Evolutionary conservation across 768 basidiomycete genomes (phyloP), one percentile per base, ranked within the genome.

Genomic region (Pisolithus marmoratus): DNA sequence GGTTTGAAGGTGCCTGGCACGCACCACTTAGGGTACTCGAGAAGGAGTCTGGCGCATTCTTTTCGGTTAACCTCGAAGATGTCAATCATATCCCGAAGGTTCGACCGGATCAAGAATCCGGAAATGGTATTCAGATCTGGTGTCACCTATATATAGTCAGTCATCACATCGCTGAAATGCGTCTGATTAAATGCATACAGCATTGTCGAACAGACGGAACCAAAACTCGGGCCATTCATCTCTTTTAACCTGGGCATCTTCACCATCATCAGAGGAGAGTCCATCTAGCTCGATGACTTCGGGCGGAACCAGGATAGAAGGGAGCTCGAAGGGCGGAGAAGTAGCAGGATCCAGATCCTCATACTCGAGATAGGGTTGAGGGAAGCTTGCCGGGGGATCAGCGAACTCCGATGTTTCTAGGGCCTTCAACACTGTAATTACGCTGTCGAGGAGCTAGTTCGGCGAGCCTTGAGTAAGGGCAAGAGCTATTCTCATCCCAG

Each of bases 41-140:
- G 77, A 6, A 98, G 74, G 8, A 97, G 72, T 3, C 89, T 77
- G 1, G 96, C 94, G 58, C 87, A 89, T 61, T 99, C 96, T 66
- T 95, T 96, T 50, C 96, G 82, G 67, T 99, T 98, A 46, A 96
- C 81, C 66, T 98, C 95, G 61, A 90, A 98, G 15, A 97, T 87
- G 52, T 91, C 82, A 38, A 96, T 69, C 19, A 85, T 79, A 62
- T 97, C 94, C 7, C 82, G 69, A 9, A 96, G 67, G 22, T 83
- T 75, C 11, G 84, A 78, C 23, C 87, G 87, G 5, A 96, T 77
- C 24, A 85, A 74, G 68, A 93, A 95, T 4, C 94, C 94, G 8
- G 81, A 71, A 0, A 87, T 80, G 3, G 83, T 87, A 45, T 76
- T 77, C 4, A 85, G 81, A 52, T 90, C 79, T 1, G 90, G 90